phyloP scores from a whole-genome alignment of 768 basidiomycete genomes.

The Trametes cingulata region DNA sequence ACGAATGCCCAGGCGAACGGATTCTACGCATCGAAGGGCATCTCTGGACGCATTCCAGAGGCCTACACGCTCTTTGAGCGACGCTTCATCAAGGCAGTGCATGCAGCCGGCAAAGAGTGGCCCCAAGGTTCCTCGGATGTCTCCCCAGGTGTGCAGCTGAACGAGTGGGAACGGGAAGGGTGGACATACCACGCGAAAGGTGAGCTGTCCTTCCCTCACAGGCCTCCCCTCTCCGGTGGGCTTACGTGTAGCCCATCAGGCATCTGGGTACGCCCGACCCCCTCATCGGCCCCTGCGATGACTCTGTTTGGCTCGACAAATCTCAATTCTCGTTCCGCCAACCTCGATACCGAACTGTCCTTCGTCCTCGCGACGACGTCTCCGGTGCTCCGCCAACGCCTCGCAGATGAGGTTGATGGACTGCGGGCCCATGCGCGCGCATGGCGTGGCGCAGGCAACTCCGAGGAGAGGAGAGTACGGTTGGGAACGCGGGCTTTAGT shows the following conservation, averaged over 20 bases:
- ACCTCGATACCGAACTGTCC: slow-evolving; percentile 90
- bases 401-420: slow-evolving; percentile 55
- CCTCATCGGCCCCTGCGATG: slow-evolving; percentile 53
- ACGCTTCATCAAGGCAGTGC: slow-evolving; percentile 72
- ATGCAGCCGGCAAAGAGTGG: slow-evolving; percentile 42
- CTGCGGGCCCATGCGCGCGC: slow-evolving; percentile 50
- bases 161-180: slow-evolving; percentile 83
- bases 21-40: slow-evolving; percentile 85
- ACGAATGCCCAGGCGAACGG: slow-evolving; percentile 78
- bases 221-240: not conserved
- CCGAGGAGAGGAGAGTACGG: slow-evolving; percentile 51
- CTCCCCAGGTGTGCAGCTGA: slow-evolving; percentile 62
- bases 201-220: slow-evolving; percentile 33
- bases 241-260: slow-evolving; percentile 46
- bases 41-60: slow-evolving; percentile 93
- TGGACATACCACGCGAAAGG: slow-evolving; percentile 99
- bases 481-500: slow-evolving; percentile 65
- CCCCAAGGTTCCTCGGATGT: slow-evolving; percentile 20
- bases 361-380: slow-evolving; percentile 79
- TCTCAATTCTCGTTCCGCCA: slow-evolving; percentile 86
- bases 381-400: slow-evolving; percentile 43
- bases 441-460: slow-evolving; percentile 53
- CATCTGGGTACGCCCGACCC: slow-evolving; percentile 76
- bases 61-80: slow-evolving; percentile 90
- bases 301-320: slow-evolving; percentile 96